Percentiles rank a stretch among this genome's conserved stretches.
These are phyloP conservation scores for Micractinium conductrix DNA, from an alignment of 139 green algal species.

Conservation along the genomic window DNA sequence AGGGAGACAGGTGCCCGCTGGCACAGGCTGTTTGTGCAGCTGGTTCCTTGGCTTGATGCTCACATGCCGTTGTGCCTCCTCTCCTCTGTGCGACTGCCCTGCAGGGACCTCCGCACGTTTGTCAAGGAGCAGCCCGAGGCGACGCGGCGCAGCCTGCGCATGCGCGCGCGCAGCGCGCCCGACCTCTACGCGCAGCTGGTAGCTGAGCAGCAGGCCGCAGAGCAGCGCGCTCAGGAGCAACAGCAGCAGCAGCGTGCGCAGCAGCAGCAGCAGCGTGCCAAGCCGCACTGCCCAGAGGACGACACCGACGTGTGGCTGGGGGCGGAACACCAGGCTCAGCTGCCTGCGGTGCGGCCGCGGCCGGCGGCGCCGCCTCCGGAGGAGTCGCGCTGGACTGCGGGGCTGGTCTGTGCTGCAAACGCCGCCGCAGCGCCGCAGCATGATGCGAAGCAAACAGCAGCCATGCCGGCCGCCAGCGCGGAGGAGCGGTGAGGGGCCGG, in stretches of 20 bases:
- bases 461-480: not conserved
- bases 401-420: not conserved
- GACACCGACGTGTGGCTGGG: constrained; percentile 28
- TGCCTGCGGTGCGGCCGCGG: constrained; percentile 22
- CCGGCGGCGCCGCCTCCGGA: not conserved
- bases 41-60: not conserved
- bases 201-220: not conserved
- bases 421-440: not conserved
- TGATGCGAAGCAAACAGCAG: not conserved
- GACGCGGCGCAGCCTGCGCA: constrained; percentile 19
- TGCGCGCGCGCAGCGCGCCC: constrained; percentile 2
- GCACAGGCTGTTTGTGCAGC: not conserved
- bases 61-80: not conserved
- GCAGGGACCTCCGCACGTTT: constrained; percentile 22
- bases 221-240: constrained; percentile 2
- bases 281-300: constrained; percentile 23
- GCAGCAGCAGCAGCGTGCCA: not conserved
- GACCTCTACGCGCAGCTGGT: not conserved
- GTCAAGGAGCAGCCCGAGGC: not conserved
- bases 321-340: constrained; percentile 1
- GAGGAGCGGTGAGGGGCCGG: constrained; percentile 13
- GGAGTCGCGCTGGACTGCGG: constrained; percentile 22
- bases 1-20: no score
- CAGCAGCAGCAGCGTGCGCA: not conserved
- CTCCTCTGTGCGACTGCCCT: not conserved